Conservation (phyloP, 306 rosid species). For the Gynostemma pentaphyllum region DNA sequence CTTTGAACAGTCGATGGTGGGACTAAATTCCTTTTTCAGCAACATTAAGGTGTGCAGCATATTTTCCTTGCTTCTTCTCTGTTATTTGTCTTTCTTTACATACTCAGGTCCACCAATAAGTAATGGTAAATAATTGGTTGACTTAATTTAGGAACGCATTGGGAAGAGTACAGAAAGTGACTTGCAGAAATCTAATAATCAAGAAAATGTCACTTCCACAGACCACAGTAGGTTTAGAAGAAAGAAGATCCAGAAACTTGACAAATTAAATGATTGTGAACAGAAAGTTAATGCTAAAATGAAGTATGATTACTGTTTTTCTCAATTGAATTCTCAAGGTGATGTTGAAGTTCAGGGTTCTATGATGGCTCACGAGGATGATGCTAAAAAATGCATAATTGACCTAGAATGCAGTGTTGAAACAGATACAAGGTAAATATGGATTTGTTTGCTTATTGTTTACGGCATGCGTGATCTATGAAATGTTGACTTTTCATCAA, state of each 20-base stretch:
- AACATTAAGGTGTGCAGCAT: slow-evolving; percentile 42
- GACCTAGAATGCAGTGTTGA: slow-evolving; percentile 30
- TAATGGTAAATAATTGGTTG: slow-evolving; percentile 3
- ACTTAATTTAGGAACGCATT: slow-evolving; percentile 47
- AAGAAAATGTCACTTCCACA: slow-evolving; percentile 18
- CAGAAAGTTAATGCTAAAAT: slow-evolving; percentile 20
- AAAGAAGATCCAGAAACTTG: slow-evolving; percentile 31
- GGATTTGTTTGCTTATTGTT: neutral
- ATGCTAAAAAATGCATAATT: slow-evolving; percentile 21
- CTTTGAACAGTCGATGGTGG: slow-evolving; percentile 45
- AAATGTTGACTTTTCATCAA: neutral
- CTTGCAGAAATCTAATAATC: slow-evolving; percentile 19
- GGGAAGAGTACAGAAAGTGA: slow-evolving; percentile 27
- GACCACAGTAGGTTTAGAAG: slow-evolving; percentile 19
- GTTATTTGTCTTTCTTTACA: neutral
- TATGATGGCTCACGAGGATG: slow-evolving; percentile 19
- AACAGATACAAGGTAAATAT: slow-evolving; percentile 42
- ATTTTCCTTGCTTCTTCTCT: slow-evolving; percentile 10
- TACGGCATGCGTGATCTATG: neutral
- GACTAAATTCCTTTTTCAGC: slow-evolving; percentile 56
- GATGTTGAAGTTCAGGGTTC: slow-evolving; percentile 23
- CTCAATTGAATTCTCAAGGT: slow-evolving; percentile 26
- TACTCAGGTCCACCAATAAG: slow-evolving; percentile 6
- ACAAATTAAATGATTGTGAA: slow-evolving; percentile 20
- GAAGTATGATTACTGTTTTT: slow-evolving; percentile 20